phyloP scores from a whole-genome alignment of 805 yeast genomes.

The Komagataella ulmi region DNA sequence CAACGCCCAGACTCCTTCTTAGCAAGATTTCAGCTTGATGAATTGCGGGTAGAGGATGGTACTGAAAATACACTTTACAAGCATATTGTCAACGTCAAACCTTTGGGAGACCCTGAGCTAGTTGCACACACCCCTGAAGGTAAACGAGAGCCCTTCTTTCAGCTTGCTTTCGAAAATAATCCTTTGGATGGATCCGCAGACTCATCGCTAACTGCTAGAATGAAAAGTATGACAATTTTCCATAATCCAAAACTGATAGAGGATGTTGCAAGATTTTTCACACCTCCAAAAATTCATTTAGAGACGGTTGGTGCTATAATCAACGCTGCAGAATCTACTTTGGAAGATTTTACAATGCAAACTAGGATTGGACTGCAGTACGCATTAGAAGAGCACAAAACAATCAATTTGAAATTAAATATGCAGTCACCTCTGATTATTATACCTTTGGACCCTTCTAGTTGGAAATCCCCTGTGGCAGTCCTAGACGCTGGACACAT shows the following conservation, averaged over 20 bases:
- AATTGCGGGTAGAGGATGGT: conserved; percentile 80
- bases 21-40: conserved; percentile 62
- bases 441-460: conserved; percentile 68
- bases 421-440: conserved; percentile 88
- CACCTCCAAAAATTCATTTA: conserved; percentile 72
- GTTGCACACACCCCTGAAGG: conserved; percentile 5
- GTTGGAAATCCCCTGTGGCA: conserved; percentile 78
- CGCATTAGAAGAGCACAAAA: conserved; percentile 89
- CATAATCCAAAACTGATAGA: conserved; percentile 81
- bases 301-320: conserved; percentile 85
- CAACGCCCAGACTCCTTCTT: conserved; percentile 73
- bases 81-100: conserved; percentile 77
- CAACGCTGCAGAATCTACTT: conserved; percentile 90
- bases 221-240: conserved; percentile 79
- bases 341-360: conserved; percentile 81
- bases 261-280: conserved; percentile 61
- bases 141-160: conserved; percentile 55
- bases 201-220: conserved; percentile 55
- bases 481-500: conserved; percentile 94
- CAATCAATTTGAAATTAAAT: conserved; percentile 74
- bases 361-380: conserved; percentile 89
- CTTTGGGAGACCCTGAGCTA: conserved; percentile 29
- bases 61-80: conserved; percentile 69
- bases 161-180: conserved; percentile 69
- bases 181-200: conserved; percentile 83